Evolutionary conservation across 2,329 filamentous ascomycete genomes (phyloP).

Genomic region (Penicillium sp.): DNA sequence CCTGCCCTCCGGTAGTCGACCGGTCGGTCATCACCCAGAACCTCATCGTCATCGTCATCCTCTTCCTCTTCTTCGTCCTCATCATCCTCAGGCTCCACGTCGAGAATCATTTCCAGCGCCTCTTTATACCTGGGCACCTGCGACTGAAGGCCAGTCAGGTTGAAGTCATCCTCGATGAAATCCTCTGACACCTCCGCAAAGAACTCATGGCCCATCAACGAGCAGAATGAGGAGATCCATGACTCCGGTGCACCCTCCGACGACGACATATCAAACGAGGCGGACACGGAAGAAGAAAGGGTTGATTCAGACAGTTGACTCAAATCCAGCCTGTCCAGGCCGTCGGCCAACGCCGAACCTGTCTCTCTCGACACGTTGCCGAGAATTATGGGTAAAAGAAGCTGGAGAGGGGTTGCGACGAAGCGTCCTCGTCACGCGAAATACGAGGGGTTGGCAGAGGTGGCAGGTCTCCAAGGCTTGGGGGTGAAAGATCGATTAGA

Average conservation of each 20-base stretch:
- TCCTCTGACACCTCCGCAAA: slow-evolving; percentile 98
- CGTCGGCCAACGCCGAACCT: slow-evolving; percentile 44
- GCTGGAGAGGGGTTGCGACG: slow-evolving; percentile 14
- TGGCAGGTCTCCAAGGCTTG: not conserved
- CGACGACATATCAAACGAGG: slow-evolving; percentile 43
- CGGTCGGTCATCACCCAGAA: slow-evolving; percentile 53
- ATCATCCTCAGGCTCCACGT: slow-evolving; percentile 90
- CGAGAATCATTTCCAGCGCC: slow-evolving; percentile 97
- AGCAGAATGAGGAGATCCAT: slow-evolving; percentile 98
- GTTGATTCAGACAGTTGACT: slow-evolving; percentile 44
- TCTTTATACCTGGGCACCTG: slow-evolving; percentile 99
- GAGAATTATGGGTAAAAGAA: slow-evolving; percentile 22
- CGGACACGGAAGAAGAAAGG: slow-evolving; percentile 35
- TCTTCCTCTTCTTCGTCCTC: slow-evolving; percentile 62
- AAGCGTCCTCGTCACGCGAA: slow-evolving; percentile 20
- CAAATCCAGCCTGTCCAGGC: slow-evolving; percentile 46
- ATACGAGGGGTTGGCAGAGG: slow-evolving; percentile 2
- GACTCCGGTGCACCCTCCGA: slow-evolving; percentile 63
- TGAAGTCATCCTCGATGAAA: slow-evolving; percentile 99
- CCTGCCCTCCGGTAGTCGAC: slow-evolving; percentile 47
- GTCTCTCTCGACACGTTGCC: slow-evolving; percentile 46
- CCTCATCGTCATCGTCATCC: slow-evolving; percentile 64
- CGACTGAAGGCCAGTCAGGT: slow-evolving; percentile 87
- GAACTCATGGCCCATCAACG: slow-evolving; percentile 92
- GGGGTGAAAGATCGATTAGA: not conserved